Base-by-base conservation (phyloP, 1,284 basidiomycete species). In the Wallemia ichthyophaga region DNA sequence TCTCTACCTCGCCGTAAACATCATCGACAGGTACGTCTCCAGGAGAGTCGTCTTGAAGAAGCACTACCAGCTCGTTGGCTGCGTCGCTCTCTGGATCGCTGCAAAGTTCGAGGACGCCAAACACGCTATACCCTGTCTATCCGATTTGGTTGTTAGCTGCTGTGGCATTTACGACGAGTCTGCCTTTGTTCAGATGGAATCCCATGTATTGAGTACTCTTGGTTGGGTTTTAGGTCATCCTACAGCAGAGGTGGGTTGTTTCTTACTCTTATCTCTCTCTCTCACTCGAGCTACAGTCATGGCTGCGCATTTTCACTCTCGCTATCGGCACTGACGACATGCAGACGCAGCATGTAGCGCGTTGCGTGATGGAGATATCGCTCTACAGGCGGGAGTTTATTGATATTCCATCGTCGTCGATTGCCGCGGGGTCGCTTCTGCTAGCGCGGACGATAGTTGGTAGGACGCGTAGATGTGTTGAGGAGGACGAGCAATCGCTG, bases 31-130 rank as follows among this genome's bases (percentile, higher is more conserved):
- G 65, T 99, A 98, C 71, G 87, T 98, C 27, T 96, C 94, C 59
- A 88, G 91, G 65, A 85, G 94, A 56, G 84, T 98, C 64, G 94
- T 98, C 60, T 96, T 89, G 74, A 89, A 91, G 74, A 94, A 94
- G 71, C 94, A 99, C 72, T 98, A 96, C 70, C 94, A 99, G 69
- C 83, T 99, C 58, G 92, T 98, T 59, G 94, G 94, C 28, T 98
- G 94, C 67, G 87, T 92, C 15, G 89, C 94, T 23, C 77, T 99
- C 2, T 92, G 92, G 88, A 96, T 98, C 65, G 94, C 94, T 2
- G 85, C 94, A 66, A 99, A 99, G 73, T 99, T 94, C 66, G 94
- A 99, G 72, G 94, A 99, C 68, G 83, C 91, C 53, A 98, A 99
- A 73, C 92, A 98, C 69, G 85, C 88, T 62, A 89, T 98, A 1